Conservation (phyloP, 75 land plant genomes). For the Picea sitchensis region DNA sequence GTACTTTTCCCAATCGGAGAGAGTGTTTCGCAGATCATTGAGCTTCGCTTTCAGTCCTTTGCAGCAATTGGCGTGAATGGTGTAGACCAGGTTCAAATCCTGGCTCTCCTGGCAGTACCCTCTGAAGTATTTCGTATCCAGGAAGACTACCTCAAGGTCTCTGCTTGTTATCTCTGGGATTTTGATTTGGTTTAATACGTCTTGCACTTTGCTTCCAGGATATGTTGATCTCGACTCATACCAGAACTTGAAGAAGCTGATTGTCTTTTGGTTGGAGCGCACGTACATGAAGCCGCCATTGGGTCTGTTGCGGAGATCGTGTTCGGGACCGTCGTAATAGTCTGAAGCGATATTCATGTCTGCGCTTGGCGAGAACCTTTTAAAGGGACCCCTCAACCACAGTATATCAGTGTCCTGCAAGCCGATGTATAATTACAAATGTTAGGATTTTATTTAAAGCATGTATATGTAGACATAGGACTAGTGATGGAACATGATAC, state of each 20-base stretch:
- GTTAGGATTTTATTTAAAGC: too few relatives aligned
- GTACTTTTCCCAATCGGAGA: constrained; percentile 35
- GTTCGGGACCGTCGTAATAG: too few relatives aligned
- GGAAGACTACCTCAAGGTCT: constrained; percentile 34
- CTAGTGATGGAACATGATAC: too few relatives aligned
- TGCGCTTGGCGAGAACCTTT: too few relatives aligned
- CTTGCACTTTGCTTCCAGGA: constrained; percentile 49
- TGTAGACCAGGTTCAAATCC: constrained; percentile 27
- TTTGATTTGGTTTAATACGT: constrained; percentile 48
- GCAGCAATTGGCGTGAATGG: constrained; percentile 59
- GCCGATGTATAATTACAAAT: too few relatives aligned
- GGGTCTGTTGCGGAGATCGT: constrained; percentile 30
- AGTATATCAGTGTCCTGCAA: too few relatives aligned
- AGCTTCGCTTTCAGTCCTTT: constrained; percentile 29
- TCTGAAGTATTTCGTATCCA: constrained; percentile 31
- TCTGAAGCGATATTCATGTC: too few relatives aligned
- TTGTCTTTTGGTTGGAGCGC: constrained; percentile 33
- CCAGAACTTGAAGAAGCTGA: constrained; percentile 56
- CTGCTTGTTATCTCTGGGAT: constrained; percentile 12
- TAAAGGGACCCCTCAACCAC: too few relatives aligned
- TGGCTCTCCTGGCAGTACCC: constrained; percentile 20
- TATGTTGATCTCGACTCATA: constrained; percentile 14
- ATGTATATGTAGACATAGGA: too few relatives aligned
- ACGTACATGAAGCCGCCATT: constrained; percentile 57
- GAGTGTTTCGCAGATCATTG: constrained; percentile 24